A percentile compares a stretch with the other conserved stretches of the same genome.
Evolutionary conservation across 2,329 filamentous ascomycete genomes (phyloP).

Genomic region (Thelonectria discophora): DNA sequence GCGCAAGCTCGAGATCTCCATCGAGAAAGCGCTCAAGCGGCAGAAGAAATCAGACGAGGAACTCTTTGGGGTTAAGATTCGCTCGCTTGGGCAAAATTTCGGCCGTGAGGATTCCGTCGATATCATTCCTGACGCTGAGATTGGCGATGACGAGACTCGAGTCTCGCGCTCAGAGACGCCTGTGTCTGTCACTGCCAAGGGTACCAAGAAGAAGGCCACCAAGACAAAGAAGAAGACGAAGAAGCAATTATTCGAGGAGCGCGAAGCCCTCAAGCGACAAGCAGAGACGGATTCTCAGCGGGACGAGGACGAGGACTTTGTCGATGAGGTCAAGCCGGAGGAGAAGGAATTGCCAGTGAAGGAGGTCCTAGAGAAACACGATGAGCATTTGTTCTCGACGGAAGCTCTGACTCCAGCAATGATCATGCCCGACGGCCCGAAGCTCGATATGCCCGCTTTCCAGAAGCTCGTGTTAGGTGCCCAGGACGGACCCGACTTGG

Average conservation of each 20-base stretch:
- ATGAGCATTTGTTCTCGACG: slow-evolving; percentile 61
- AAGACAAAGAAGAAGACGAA: slow-evolving; percentile 80
- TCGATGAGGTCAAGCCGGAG: slow-evolving; percentile 27
- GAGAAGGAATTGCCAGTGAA: slow-evolving; percentile 40
- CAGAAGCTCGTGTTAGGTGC: slow-evolving; percentile 53
- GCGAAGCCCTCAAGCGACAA: slow-evolving; percentile 66
- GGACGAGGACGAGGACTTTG: slow-evolving; percentile 54
- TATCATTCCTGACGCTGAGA: slow-evolving; percentile 57
- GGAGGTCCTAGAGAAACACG: slow-evolving; percentile 52
- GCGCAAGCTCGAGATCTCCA: slow-evolving; percentile 74
- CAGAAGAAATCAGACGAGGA: slow-evolving; percentile 84
- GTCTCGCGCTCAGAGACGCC: slow-evolving; percentile 59
- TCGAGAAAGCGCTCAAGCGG: slow-evolving; percentile 77
- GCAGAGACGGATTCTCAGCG: slow-evolving; percentile 56
- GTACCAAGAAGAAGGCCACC: slow-evolving; percentile 63
- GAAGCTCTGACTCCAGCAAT: slow-evolving; percentile 56
- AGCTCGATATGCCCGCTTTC: slow-evolving; percentile 57
- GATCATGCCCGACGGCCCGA: slow-evolving; percentile 55
- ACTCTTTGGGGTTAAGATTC: slow-evolving; percentile 72
- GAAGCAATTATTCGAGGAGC: slow-evolving; percentile 77
- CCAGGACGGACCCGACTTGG: slow-evolving; percentile 59
- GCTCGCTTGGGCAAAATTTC: slow-evolving; percentile 61
- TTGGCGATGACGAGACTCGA: slow-evolving; percentile 54
- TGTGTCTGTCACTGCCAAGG: slow-evolving; percentile 51
- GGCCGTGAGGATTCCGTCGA: slow-evolving; percentile 61